Conservation (phyloP, 371 early-diverging fungal genomes). For the Nematocida minor region DNA sequence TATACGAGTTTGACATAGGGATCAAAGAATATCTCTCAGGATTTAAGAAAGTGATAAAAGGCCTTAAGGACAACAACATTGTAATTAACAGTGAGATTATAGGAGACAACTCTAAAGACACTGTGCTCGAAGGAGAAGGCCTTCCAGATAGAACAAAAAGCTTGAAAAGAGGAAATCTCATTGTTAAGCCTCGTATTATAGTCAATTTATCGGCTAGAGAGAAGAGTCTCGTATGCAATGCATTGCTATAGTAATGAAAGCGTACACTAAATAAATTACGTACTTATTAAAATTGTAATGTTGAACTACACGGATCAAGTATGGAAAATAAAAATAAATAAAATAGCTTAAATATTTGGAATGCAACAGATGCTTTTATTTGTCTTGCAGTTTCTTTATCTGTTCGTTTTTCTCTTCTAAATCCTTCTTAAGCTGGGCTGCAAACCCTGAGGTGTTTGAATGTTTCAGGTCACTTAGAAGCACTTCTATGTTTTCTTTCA, state of each 20-base stretch:
- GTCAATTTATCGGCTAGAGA: constrained; percentile 17
- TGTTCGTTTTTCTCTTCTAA: background rate
- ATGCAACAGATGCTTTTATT: background rate
- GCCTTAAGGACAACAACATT: constrained; percentile 26
- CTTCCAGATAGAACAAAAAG: constrained; percentile 38
- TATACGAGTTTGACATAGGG: constrained; percentile 71
- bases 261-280: background rate
- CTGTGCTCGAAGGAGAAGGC: constrained; percentile 31
- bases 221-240: background rate
- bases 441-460: background rate
- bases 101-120: background rate
- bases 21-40: constrained; percentile 63
- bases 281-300: background rate
- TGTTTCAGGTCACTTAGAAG: constrained; percentile 27
- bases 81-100: background rate
- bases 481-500: constrained; percentile 29
- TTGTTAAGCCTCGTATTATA: constrained; percentile 13
- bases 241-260: background rate
- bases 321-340: background rate
- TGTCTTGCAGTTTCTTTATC: background rate
- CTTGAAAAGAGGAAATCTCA: constrained; percentile 37
- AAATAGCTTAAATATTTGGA: background rate
- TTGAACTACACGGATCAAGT: background rate
- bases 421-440: constrained; percentile 17
- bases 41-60: background rate